These are phyloP conservation scores for Leucoagaricus sp. DNA, from an alignment of 1,284 basidiomycete genomes.

Conservation along the genomic window DNA sequence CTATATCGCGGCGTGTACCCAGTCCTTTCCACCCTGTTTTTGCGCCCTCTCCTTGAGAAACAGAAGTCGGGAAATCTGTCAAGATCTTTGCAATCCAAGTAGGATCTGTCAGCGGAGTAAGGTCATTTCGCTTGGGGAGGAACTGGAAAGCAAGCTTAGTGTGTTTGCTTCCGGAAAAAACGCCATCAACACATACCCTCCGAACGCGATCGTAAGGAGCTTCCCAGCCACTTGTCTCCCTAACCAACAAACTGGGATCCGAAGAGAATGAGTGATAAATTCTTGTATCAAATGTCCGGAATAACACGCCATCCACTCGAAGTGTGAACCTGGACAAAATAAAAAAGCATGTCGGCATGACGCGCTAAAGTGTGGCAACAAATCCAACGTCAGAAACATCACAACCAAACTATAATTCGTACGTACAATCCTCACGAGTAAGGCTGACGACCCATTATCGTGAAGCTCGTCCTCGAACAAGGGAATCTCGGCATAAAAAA, in stretches of 20 bases:
- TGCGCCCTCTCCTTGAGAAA: constrained; percentile 61
- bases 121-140: constrained; percentile 80
- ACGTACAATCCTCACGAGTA: constrained; percentile 85
- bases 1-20: constrained; percentile 36
- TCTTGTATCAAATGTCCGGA: constrained; percentile 88
- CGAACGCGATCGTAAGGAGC: constrained; percentile 84
- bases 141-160: constrained; percentile 42
- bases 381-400: too few species aligned
- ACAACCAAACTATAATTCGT: not conserved
- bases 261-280: constrained; percentile 84
- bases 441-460: constrained; percentile 86
- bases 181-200: constrained; percentile 44
- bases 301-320: constrained; percentile 94
- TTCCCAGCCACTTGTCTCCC: constrained; percentile 89
- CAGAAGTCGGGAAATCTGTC: constrained; percentile 58
- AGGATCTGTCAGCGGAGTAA: constrained; percentile 88
- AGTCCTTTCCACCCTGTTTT: constrained; percentile 83
- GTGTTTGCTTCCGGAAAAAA: not conserved
- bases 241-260: constrained; percentile 63
- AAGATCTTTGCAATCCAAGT: constrained; percentile 84
- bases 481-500: constrained; percentile 93
- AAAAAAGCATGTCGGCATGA: constrained; percentile 97
- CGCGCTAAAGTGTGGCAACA: too few species aligned
- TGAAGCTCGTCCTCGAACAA: constrained; percentile 94
- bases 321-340: constrained; percentile 92